Base-by-base conservation (phyloP, 2,329 filamentous ascomycete genomes). In the Penicillium sp. region DNA sequence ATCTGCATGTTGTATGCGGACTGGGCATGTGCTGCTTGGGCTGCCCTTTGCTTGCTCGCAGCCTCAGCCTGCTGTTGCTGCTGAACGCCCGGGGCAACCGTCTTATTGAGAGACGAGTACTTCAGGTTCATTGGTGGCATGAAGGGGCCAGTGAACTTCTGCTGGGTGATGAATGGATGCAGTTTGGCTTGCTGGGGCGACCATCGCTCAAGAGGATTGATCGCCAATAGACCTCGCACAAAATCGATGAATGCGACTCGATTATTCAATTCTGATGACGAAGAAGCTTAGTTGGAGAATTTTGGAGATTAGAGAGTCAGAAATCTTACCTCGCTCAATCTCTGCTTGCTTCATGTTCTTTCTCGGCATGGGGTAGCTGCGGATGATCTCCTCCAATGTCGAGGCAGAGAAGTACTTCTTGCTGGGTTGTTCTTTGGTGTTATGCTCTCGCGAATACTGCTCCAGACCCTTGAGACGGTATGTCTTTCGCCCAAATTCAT, bases 301-400 rank as follows among this genome's bases (percentile, higher is more conserved):
- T 23, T 23, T 14, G 13, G 5, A 21, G 15, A 3, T 29, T 20
- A 20, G 4, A 21, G 10, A 9, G 19, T 6, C 10, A 18, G 16
- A 62, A 21, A 23, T 28, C 39, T 61, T 74, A 96, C 93, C 93
- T 86, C 93, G 75, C 58, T 98, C 93, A 51, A 98, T 84, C 69
- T 98, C 93, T 54, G 82, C 86, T 65, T 86, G 89, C 73, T 98
- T 98, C 93, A 98, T 98, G 60, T 96, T 96, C 73, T 98, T 98
- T 59, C 93, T 79, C 33, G 93, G 93, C 91, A 98, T 96, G 4
- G 93, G 86, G 62, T 98, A 98, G 40, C 87, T 89, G 63, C 94
- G 88, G 71, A 98, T 97, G 50, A 98, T 98, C 53, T 98, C 93
- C 3, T 91, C 91, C 37, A 98, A 72, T 1, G 89, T 94, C 27